Evolutionary conservation across 2,329 filamentous ascomycete genomes (phyloP).

Genomic region (Myriosclerotinia scirpicola): DNA sequence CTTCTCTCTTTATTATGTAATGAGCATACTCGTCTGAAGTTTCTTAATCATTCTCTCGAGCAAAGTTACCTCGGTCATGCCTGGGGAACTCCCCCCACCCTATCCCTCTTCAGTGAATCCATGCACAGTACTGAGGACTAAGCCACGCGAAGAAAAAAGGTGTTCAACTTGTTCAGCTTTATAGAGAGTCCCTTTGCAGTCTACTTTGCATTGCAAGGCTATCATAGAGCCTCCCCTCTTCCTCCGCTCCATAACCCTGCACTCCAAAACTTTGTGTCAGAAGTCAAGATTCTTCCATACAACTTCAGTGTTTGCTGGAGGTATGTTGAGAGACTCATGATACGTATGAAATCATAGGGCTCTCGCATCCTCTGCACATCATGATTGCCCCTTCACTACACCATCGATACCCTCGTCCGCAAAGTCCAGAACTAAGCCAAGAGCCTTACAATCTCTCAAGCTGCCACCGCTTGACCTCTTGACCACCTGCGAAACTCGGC

Average conservation of each 20-base stretch:
- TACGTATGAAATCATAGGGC: no score
- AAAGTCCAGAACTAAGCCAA: no score
- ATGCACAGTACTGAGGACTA: neutral
- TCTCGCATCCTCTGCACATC: neutral
- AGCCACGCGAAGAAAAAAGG: neutral
- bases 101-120: neutral
- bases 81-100: neutral
- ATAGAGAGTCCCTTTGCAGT: neutral
- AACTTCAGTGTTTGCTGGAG: rapidly evolving
- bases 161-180: rapidly evolving
- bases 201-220: rapidly evolving
- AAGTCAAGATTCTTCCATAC: rapidly evolving
- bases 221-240: neutral
- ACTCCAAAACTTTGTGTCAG: no score
- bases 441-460: rapidly evolving
- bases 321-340: neutral
- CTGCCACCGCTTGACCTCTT: rapidly evolving
- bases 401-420: neutral
- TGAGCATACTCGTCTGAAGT: neutral
- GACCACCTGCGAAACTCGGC: neutral
- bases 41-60: rapidly evolving
- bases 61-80: neutral
- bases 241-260: no score
- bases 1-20: no score
- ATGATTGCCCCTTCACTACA: neutral